phyloP scores from a whole-genome alignment of 1,139 yeast species.

The Geotrichum reessii region DNA sequence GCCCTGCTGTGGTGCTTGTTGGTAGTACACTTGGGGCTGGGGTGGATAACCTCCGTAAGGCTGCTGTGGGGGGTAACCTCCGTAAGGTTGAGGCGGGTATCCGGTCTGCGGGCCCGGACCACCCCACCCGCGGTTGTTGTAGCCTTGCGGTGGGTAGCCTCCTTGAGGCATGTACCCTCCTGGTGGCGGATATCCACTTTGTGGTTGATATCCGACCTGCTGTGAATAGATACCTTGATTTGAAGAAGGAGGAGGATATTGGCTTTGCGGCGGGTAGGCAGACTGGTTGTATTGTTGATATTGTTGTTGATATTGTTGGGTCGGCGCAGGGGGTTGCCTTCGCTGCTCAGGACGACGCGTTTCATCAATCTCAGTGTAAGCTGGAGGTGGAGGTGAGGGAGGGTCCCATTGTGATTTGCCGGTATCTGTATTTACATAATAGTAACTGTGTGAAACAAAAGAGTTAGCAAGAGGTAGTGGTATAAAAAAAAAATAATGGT shows the following conservation, averaged over 20 bases:
- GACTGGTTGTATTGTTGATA: conserved; percentile 6
- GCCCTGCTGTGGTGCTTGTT: conserved; percentile 28
- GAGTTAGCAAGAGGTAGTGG: background rate
- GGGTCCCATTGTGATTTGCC: conserved; percentile 88
- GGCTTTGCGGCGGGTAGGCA: background rate
- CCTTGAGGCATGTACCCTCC: conserved; percentile 6
- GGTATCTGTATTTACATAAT: conserved; percentile 64
- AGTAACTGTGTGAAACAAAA: conserved; percentile 27
- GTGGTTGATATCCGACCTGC: background rate
- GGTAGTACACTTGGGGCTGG: conserved; percentile 25
- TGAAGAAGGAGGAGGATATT: background rate
- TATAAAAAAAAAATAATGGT: too few relatives aligned
- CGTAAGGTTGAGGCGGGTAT: background rate
- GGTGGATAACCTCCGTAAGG: conserved; percentile 3
- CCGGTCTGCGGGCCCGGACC: background rate
- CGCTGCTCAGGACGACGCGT: conserved; percentile 29
- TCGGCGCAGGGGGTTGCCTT: conserved; percentile 20
- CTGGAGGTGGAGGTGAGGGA: conserved; percentile 47
- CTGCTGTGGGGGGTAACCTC: conserved; percentile 4
- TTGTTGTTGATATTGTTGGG: conserved; percentile 1
- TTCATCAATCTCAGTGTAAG: conserved; percentile 27
- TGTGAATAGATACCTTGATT: background rate
- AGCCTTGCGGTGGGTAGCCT: background rate
- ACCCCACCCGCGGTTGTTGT: conserved; percentile 2
- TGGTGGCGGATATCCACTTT: background rate